Evolutionary conservation across 257 asterid species (phyloP).

Genomic region (Solanum gandarillasii): DNA sequence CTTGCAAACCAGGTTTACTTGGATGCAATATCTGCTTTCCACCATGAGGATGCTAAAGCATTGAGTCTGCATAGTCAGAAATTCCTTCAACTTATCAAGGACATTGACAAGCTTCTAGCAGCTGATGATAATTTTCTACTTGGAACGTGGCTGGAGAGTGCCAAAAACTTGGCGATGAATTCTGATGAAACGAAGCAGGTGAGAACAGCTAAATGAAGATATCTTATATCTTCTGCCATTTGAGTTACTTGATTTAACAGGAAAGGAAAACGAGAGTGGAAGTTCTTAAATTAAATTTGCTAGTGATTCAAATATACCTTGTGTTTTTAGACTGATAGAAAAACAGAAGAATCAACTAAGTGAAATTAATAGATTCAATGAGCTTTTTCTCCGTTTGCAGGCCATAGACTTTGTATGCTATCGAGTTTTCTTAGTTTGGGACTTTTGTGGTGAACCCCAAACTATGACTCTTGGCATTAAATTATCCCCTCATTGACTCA

Average conservation of each 20-base stretch:
- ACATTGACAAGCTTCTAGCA: constrained; percentile 80
- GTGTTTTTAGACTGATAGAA: neutral
- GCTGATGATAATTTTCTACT: constrained; percentile 78
- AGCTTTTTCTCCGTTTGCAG: neutral
- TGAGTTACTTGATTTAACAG: neutral
- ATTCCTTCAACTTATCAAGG: constrained; percentile 78
- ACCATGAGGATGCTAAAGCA: constrained; percentile 42
- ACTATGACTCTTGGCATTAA: neutral
- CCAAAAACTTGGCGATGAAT: constrained; percentile 50
- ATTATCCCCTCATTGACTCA: neutral
- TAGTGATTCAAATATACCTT: neutral
- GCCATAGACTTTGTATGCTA: neutral
- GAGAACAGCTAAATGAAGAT: neutral
- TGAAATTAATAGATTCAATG: neutral
- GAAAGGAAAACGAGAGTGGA: neutral
- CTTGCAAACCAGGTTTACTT: constrained; percentile 83
- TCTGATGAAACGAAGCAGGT: constrained; percentile 69
- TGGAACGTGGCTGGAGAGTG: constrained; percentile 89
- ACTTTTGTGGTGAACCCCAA: neutral
- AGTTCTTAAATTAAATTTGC: neutral
- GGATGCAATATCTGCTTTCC: constrained; percentile 57
- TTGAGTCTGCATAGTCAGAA: constrained; percentile 37
- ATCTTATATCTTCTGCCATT: neutral
- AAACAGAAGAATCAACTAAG: neutral
- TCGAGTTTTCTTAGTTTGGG: neutral